phyloP scores from a whole-genome alignment of 768 basidiomycete species.

The Amanita brunnescens region DNA sequence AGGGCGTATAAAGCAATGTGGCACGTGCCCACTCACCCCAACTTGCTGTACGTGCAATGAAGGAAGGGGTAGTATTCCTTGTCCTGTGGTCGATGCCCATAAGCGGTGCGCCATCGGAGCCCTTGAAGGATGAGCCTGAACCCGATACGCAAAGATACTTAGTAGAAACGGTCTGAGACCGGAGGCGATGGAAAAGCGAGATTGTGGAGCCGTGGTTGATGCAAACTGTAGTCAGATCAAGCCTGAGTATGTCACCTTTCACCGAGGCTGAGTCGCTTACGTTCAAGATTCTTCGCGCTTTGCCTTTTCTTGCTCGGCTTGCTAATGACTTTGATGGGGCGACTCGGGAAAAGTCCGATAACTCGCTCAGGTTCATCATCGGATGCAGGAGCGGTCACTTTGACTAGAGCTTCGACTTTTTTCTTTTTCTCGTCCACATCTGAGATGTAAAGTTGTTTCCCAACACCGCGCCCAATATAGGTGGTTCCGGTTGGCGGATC shows the following conservation, averaged over 20 bases:
- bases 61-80: conserved; percentile 70
- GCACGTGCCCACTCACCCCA: conserved; percentile 55
- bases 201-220: conserved; percentile 95
- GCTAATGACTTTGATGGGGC: conserved; percentile 97
- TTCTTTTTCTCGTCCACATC: conserved; percentile 95
- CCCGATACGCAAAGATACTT: conserved; percentile 96
- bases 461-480: conserved; percentile 87
- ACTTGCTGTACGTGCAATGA: conserved; percentile 82
- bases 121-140: conserved; percentile 85
- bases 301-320: conserved; percentile 97
- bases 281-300: conserved; percentile 85
- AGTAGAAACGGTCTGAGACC: conserved; percentile 92
- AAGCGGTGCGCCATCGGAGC: conserved; percentile 83
- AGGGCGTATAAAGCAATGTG: conserved; percentile 6
- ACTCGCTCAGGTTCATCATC: conserved; percentile 78
- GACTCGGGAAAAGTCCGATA: conserved; percentile 84
- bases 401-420: conserved; percentile 89
- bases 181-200: conserved; percentile 90
- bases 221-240: conserved; percentile 49
- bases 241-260: conserved; percentile 9
- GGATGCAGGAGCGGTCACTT: conserved; percentile 70
- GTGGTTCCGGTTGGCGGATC: conserved; percentile 78
- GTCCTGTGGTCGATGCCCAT: conserved; percentile 71
- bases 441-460: conserved; percentile 91
- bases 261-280: conserved; percentile 41